Conservation (phyloP, 169 alveolate species). For the Plasmodium billcollinsi region DNA sequence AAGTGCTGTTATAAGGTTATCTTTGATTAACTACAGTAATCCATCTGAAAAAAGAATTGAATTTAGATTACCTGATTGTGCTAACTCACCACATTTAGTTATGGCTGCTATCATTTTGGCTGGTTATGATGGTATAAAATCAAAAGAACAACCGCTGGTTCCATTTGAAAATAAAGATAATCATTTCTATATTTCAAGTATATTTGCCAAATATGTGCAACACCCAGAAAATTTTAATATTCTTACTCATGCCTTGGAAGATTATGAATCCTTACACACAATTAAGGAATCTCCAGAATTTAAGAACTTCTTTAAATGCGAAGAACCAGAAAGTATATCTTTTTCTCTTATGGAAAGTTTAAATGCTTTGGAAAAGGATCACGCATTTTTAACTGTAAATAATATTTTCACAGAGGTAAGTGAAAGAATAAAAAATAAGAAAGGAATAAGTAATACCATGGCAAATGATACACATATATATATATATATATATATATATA, state of each 20-base stretch:
- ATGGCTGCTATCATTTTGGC: conserved; percentile 88
- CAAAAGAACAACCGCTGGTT: conserved; percentile 66
- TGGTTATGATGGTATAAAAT: conserved; percentile 87
- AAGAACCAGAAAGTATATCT: conserved; percentile 49
- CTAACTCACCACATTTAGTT: conserved; percentile 85
- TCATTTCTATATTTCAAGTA: conserved; percentile 38
- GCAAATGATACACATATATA: neutral
- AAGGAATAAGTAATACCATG: neutral
- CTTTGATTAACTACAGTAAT: conserved; percentile 70
- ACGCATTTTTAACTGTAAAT: conserved; percentile 40
- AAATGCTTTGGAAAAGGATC: conserved; percentile 72
- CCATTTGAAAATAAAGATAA: conserved; percentile 55
- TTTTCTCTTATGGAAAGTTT: conserved; percentile 60
- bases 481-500: neutral
- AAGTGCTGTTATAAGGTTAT: conserved; percentile 88
- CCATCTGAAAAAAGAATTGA: conserved; percentile 84
- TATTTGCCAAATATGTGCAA: conserved; percentile 35
- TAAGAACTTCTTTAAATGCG: conserved; percentile 32
- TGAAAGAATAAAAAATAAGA: neutral
- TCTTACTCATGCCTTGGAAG: conserved; percentile 36
- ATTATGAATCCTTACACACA: conserved; percentile 17
- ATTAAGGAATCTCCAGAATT: conserved; percentile 26
- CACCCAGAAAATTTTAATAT: conserved; percentile 19
- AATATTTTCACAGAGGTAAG: conserved; percentile 43
- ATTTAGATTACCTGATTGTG: conserved; percentile 87